Base-by-base conservation (phyloP, 2,329 filamentous ascomycete genomes). In the Sordariomycetes sp. region DNA sequence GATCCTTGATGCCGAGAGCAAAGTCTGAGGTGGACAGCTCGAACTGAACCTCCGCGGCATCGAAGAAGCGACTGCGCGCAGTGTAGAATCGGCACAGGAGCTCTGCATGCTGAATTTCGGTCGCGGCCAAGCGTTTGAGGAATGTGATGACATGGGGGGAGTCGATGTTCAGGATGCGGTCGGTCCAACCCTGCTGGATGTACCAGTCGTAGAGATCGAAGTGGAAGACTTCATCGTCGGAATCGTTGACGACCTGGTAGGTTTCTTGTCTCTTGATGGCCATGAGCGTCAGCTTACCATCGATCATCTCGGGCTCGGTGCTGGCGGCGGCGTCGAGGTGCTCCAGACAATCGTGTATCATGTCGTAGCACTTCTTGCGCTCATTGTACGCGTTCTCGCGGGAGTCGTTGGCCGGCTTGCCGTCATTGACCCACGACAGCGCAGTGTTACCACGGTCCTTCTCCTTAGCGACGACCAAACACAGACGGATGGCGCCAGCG, bases 141-240 rank as follows among this genome's bases (percentile, higher is more conserved):
- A 94, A 98, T 3, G 79, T 83, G 27, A 93, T 73, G 18, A 96
- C 86, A 48, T 87, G 88, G 0, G 81, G 75, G 5, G 88, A 94
- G 37, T 88, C 75, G 33, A 92, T 86, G 23, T 82, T 78, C 21
- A 98, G 73, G 19, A 98, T 72, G 11, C 87, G 81, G 42, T 95
- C 86, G 8, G 77, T 82, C 78, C 85, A 88, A 14, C 83, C 82
- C 53, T 88, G 80, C 35, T 72, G 62, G 44, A 96, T 79, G 57
- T 98, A 98, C 90, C 92, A 98, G 49, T 95, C 88, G 54, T 95
- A 98, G n/a, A 98, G 70, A 48, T 86, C 86, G 40, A 86, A 93
- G 54, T 96, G 82, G 64, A 98, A 98, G 5, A 95, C 84, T 50
- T 95, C 86, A 45, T 98, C 92, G 11, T 81, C 74, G 0, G 90